Evolutionary conservation across 2,329 filamentous ascomycete genomes (phyloP).

Genomic region (Neospermospora avenae): DNA sequence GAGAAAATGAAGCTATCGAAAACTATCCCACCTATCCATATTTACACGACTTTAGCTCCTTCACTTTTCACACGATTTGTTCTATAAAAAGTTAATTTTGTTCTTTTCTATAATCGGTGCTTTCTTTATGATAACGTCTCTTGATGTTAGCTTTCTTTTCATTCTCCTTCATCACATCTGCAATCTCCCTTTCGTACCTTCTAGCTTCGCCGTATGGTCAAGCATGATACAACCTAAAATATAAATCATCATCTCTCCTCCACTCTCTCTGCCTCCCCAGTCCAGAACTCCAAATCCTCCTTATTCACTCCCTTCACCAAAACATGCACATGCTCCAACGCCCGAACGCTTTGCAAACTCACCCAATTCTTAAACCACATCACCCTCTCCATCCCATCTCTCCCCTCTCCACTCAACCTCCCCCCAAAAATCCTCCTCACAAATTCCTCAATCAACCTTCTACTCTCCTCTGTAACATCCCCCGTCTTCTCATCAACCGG

Average conservation of each 20-base stretch:
- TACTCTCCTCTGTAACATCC: slow-evolving; percentile 67
- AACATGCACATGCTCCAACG: slow-evolving; percentile 88
- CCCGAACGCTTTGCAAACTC: slow-evolving; percentile 79
- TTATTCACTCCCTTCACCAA: slow-evolving; percentile 54
- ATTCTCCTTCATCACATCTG: too few relatives aligned
- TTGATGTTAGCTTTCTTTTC: too few relatives aligned
- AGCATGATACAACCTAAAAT: too few relatives aligned
- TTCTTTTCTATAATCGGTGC: too few relatives aligned
- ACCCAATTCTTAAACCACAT: slow-evolving; percentile 97
- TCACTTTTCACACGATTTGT: too few relatives aligned
- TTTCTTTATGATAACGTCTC: too few relatives aligned
- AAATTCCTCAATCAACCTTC: slow-evolving; percentile 63
- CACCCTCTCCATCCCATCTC: slow-evolving; percentile 42
- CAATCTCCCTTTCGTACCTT: too few relatives aligned
- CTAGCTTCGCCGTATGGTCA: too few relatives aligned
- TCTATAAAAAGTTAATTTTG: too few relatives aligned
- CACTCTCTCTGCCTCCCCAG: slow-evolving; percentile 24
- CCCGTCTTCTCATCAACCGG: slow-evolving; percentile 67
- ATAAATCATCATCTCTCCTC: slow-evolving; percentile 26
- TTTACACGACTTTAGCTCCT: too few relatives aligned
- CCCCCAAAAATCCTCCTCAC: slow-evolving; percentile 66
- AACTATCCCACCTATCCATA: too few relatives aligned
- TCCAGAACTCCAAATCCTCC: slow-evolving; percentile 53
- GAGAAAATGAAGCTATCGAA: too few relatives aligned
- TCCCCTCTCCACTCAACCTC: slow-evolving; percentile 46